These are phyloP conservation scores for Diddensiella santjacobensis DNA, from an alignment of 805 yeast genomes.

Conservation along the genomic window DNA sequence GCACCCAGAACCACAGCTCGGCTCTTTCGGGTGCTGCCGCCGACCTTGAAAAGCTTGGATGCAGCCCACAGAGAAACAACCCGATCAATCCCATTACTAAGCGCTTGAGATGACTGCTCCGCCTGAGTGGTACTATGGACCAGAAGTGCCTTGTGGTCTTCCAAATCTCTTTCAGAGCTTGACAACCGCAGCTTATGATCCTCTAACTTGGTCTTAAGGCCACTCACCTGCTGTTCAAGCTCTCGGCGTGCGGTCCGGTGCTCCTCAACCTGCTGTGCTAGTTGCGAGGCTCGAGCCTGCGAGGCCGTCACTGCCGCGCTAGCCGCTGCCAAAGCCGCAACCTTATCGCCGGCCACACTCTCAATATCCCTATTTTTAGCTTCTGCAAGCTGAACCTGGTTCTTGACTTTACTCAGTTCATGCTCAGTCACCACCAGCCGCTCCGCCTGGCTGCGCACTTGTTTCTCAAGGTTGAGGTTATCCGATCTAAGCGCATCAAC, in stretches of 20 bases:
- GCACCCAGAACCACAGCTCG: not conserved
- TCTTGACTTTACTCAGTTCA: conserved; percentile 16
- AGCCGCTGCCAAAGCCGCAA: conserved; percentile 26
- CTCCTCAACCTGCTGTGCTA: conserved; percentile 19
- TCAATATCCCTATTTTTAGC: conserved; percentile 16
- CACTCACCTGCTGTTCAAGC: conserved; percentile 17
- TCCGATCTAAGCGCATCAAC: conserved; percentile 19
- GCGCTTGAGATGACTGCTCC: conserved; percentile 21
- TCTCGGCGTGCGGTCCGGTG: conserved; percentile 16
- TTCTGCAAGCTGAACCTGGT: conserved; percentile 13
- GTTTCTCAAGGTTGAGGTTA: conserved; percentile 24
- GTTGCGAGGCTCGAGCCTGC: conserved; percentile 17
- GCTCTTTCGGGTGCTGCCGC: not conserved
- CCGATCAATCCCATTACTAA: conserved; percentile 22
- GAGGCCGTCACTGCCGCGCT: conserved; percentile 26
- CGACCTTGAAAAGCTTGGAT: conserved; percentile 14
- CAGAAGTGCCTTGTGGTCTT: conserved; percentile 18
- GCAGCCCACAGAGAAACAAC: conserved; percentile 28
- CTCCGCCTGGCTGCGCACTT: conserved; percentile 23
- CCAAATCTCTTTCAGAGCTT: conserved; percentile 20
- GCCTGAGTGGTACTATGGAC: conserved; percentile 19
- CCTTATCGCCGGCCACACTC: conserved; percentile 22
- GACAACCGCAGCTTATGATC: conserved; percentile 20
- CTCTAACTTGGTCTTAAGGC: conserved; percentile 18
- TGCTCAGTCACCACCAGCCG: conserved; percentile 17